A percentile compares a stretch with the other conserved stretches of the same genome.
These are phyloP conservation scores for Persicaria maculosa DNA, from an alignment of 148 eudicot genomes.

Conservation along the genomic window DNA sequence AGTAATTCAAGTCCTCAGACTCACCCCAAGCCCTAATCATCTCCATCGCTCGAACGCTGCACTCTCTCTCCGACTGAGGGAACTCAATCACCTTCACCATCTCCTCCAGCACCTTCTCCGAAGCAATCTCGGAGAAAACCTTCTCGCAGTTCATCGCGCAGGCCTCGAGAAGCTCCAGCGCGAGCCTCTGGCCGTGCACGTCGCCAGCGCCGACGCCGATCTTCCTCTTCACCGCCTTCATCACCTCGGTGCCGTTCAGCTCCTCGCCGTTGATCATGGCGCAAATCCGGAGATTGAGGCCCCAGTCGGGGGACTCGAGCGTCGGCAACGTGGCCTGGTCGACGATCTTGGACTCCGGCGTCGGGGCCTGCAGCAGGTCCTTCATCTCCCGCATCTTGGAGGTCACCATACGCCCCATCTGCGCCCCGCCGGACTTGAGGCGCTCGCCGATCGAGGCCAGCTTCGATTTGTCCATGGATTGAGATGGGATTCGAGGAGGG, in stretches of 20 bases:
- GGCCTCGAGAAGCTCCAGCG: slow-evolving; percentile 64
- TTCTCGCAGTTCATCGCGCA: slow-evolving; percentile 86
- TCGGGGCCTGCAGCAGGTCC: slow-evolving; percentile 53
- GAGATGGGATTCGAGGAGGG: neutral
- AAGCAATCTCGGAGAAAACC: slow-evolving; percentile 87
- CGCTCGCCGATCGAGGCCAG: slow-evolving; percentile 71
- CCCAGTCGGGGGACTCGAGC: slow-evolving; percentile 77
- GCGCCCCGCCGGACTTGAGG: slow-evolving; percentile 50
- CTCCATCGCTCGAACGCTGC: slow-evolving; percentile 52
- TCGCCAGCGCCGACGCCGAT: slow-evolving; percentile 29
- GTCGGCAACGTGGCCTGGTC: slow-evolving; percentile 67
- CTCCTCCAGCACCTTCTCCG: slow-evolving; percentile 88
- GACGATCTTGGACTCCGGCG: slow-evolving; percentile 74
- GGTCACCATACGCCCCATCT: slow-evolving; percentile 56
- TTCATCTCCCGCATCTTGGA: slow-evolving; percentile 51
- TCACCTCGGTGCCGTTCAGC: slow-evolving; percentile 58
- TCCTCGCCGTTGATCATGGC: slow-evolving; percentile 53
- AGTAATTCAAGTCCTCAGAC: slow-evolving; percentile 65
- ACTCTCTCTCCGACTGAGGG: slow-evolving; percentile 41
- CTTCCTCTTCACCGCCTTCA: slow-evolving; percentile 64
- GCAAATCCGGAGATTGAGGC: slow-evolving; percentile 72
- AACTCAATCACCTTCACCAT: slow-evolving; percentile 65
- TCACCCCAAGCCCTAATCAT: slow-evolving; percentile 91
- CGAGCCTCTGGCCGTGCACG: slow-evolving; percentile 28
- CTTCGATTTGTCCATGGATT: slow-evolving; percentile 51